Base-by-base conservation (phyloP, 108 stramenopile species). In the Skeletonema menzelii region DNA sequence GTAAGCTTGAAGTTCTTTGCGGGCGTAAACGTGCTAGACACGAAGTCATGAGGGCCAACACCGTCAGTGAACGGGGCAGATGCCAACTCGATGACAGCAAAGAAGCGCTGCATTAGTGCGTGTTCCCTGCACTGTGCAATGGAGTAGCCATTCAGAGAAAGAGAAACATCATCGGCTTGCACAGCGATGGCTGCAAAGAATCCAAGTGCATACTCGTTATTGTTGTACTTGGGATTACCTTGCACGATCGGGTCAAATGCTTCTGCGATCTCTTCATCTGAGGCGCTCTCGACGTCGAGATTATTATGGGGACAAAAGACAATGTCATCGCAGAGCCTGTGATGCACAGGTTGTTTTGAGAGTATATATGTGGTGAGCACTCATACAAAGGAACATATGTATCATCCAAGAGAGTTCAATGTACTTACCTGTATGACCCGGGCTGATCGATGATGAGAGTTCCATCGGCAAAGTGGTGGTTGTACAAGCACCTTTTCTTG, bases 101-200 rank as follows among this genome's bases (percentile, higher is more conserved):
- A 81, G 70, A 76, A 76, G 32, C 75, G 80, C 53, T 81, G 79
- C 57, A 69, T 61, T 0, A 75, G 20, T 8, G 73, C 73, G 62
- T 75, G 73, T 8, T 56, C 73, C 19, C 17, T 47, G 11, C 31
- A 57, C 63, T 76, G 75, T 49, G 15, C 10, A 46, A 77, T 47
- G 17, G 69, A 31, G 67, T 30, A 8, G 42, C 67, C 69, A 68
- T 75, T 73, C 13, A 74, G 53, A 55, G 74, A 59, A 7, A 79
- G 0, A 15, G 32, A 35, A n/a, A 72, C 70, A 15, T 75, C 62
- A 38, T 59, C 20, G 3, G 71, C 71, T 47, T 64, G 24, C 20
- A 77, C 53, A 22, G 49, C 37, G 8, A 77, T 66, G 17, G 76
- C 76, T 0, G 76, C 64, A 42, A 77, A 77, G 70, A 77, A 77